These are phyloP conservation scores for Lippia alba DNA, from an alignment of 305 asterid species.

Conservation along the genomic window DNA sequence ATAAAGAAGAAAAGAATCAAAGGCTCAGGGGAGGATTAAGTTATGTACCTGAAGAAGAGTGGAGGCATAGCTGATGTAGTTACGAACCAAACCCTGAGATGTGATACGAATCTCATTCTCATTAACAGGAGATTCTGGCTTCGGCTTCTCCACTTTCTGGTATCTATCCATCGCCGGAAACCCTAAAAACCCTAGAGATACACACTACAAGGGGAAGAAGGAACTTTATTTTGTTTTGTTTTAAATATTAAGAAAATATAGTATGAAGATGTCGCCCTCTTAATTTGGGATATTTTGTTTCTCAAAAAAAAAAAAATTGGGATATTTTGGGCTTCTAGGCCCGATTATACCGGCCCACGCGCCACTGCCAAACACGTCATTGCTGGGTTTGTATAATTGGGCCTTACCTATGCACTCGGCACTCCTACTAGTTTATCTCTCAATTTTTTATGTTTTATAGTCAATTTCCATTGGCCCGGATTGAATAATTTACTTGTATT, in stretches of 20 bases:
- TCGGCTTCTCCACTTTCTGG: constrained; percentile 89
- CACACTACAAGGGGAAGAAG: constrained; percentile 27
- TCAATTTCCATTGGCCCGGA: too few species aligned
- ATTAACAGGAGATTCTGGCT: constrained; percentile 75
- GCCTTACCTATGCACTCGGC: too few species aligned
- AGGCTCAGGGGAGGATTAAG: not conserved
- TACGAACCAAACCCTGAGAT: constrained; percentile 82
- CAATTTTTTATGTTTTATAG: too few species aligned
- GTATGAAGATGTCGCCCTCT: constrained; percentile 11
- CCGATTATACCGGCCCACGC: constrained; percentile 9
- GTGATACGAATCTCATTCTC: constrained; percentile 97
- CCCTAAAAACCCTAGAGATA: constrained; percentile 53
- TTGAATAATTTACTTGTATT: too few species aligned
- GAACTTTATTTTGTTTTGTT: not conserved
- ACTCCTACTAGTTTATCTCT: too few species aligned
- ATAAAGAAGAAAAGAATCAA: not conserved
- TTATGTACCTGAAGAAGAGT: constrained; percentile 87
- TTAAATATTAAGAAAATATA: not conserved
- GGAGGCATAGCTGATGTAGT: constrained; percentile 84
- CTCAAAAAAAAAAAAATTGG: not conserved
- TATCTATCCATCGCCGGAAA: constrained; percentile 78
- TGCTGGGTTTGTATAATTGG: not conserved
- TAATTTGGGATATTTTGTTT: not conserved
- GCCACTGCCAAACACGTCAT: not conserved
- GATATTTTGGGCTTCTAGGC: constrained; percentile 23